phyloP scores from a whole-genome alignment of 73 alveolate genomes.

The Tetrahymena malaccensis region DNA sequence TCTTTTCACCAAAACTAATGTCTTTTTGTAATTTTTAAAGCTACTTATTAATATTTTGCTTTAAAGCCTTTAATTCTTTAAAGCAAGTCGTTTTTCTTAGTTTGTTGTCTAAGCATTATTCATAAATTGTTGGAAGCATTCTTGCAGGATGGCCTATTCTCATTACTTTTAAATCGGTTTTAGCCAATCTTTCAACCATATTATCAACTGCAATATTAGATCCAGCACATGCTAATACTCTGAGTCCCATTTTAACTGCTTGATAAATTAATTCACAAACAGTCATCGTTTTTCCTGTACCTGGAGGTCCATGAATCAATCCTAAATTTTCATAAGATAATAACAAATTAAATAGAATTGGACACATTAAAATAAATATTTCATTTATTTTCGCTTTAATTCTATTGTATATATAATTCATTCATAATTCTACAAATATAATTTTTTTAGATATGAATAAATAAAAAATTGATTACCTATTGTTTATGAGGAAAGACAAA shows the following conservation, averaged over 20 bases:
- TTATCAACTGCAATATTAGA: conserved; percentile 98
- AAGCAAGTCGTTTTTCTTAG: conserved; percentile 58
- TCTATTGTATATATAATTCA: too few relatives aligned
- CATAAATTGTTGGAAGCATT: conserved; percentile 67
- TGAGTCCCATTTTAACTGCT: conserved; percentile 40
- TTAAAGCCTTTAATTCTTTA: conserved; percentile 31
- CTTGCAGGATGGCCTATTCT: conserved; percentile 99
- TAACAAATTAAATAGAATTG: neutral
- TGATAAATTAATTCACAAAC: conserved; percentile 89
- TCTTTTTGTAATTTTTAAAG: conserved; percentile 54
- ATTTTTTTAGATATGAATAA: neutral
- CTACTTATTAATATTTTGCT: conserved; percentile 18
- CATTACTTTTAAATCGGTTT: conserved; percentile 25
- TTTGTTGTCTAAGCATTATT: conserved; percentile 77
- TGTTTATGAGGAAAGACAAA: neutral
- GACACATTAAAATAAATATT: neutral
- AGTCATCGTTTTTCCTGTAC: conserved; percentile 98
- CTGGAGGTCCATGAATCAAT: conserved; percentile 98
- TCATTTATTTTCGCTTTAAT: too few relatives aligned
- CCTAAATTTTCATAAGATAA: neutral
- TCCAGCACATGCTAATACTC: conserved; percentile 86
- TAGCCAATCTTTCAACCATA: conserved; percentile 80
- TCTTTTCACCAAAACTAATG: conserved; percentile 48
- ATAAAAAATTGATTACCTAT: neutral
- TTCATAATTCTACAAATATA: too few relatives aligned